phyloP scores from a whole-genome alignment of 257 asterid genomes.

The Petunia secreta region DNA sequence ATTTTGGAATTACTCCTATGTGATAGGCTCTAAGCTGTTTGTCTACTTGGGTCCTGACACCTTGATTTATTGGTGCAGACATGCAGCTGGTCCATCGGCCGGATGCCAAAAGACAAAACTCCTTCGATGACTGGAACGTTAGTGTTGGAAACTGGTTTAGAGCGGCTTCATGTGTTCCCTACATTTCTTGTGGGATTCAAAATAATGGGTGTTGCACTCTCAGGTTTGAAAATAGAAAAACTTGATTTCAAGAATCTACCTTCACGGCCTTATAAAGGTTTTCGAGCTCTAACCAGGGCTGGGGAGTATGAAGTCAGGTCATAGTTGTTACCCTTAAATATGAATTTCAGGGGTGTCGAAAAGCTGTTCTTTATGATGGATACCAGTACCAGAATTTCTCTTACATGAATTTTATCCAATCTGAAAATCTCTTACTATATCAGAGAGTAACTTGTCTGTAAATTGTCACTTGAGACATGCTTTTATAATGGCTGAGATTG shows the following conservation, averaged over 20 bases:
- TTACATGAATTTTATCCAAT: not conserved
- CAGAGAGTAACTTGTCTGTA: not conserved
- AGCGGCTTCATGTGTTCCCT: conserved; percentile 77
- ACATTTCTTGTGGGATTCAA: conserved; percentile 75
- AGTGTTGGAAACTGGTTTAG: conserved; percentile 72
- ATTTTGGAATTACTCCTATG: not conserved
- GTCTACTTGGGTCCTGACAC: not conserved
- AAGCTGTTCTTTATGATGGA: not conserved
- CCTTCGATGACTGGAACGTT: conserved; percentile 87
- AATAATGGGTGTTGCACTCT: conserved; percentile 88
- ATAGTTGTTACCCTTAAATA: conserved; percentile 28
- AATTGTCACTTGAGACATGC: not conserved
- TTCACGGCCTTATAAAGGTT: conserved; percentile 80
- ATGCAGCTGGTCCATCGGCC: conserved; percentile 87
- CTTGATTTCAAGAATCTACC: conserved; percentile 72
- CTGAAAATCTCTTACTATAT: not conserved
- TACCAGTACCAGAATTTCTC: not conserved
- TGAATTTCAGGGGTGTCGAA: not conserved
- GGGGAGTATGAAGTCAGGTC: conserved; percentile 88
- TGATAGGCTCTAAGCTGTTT: not conserved
- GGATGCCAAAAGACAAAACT: conserved; percentile 89
- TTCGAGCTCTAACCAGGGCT: conserved; percentile 78
- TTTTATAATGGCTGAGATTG: not conserved
- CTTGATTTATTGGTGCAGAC: conserved; percentile 50
- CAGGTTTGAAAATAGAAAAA: conserved; percentile 83